A percentile compares a stretch with the other conserved stretches of the same genome.
Conservation (phyloP, 352 stramenopile genomes). For the Thraustochytrium striatum region DNA sequence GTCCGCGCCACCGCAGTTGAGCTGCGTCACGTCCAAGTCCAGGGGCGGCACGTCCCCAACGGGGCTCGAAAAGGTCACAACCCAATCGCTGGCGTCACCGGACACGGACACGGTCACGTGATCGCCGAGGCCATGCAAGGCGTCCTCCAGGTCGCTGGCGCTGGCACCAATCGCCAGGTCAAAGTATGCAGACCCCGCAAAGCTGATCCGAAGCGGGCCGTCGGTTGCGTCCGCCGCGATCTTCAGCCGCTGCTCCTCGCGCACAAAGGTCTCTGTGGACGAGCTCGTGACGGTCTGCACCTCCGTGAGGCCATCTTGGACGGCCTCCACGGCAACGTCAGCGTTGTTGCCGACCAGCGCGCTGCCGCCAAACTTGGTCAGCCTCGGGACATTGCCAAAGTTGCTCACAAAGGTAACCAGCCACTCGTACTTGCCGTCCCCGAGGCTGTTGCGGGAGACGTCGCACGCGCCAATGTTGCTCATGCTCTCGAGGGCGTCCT, state of each 20-base stretch:
- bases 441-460: slow-evolving; percentile 14
- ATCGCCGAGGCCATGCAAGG: slow-evolving; percentile 68
- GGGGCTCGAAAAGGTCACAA: slow-evolving; percentile 85
- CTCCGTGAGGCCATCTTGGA: slow-evolving; percentile 81
- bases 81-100: slow-evolving; percentile 64
- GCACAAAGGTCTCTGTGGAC: slow-evolving; percentile 75
- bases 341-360: slow-evolving; percentile 52
- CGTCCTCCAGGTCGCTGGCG: slow-evolving; percentile 58
- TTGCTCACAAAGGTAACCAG: slow-evolving; percentile 36
- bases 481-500: slow-evolving; percentile 53
- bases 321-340: slow-evolving; percentile 60
- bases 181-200: slow-evolving; percentile 60
- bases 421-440: background rate
- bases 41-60: slow-evolving; percentile 79
- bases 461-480: slow-evolving; percentile 50
- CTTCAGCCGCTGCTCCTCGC: slow-evolving; percentile 78
- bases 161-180: slow-evolving; percentile 56
- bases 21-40: slow-evolving; percentile 56
- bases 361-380: slow-evolving; percentile 57
- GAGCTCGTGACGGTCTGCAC: slow-evolving; percentile 87
- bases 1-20: background rate
- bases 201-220: slow-evolving; percentile 67
- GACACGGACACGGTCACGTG: slow-evolving; percentile 70
- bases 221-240: slow-evolving; percentile 65
- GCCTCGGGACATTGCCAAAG: slow-evolving; percentile 39